Base-by-base conservation (phyloP, 2,329 filamentous ascomycete species). In the Periconia digitata region DNA sequence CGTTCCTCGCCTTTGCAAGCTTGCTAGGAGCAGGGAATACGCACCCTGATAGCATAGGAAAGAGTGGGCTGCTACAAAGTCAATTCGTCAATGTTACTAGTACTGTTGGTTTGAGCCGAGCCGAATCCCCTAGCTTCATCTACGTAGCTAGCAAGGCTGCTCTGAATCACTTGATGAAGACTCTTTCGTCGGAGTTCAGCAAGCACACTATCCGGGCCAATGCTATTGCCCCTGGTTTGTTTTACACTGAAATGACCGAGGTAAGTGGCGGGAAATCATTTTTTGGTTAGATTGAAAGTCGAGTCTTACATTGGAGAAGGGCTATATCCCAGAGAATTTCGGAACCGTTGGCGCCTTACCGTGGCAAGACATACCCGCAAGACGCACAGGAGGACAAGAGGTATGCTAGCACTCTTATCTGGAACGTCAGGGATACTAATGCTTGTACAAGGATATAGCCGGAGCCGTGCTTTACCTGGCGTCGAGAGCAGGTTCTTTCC, bases 101-200 rank as follows among this genome's bases (percentile, higher is more conserved):
- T 34, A 32, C 32, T 18, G 40, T 22, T 43, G 40, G 40, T 3
- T 17, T 43, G 7, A 17, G 17, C 40, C 22, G 40, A 29, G 13
- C 13, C 8, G 40, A 43, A 34, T 22, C 40, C 16, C 40, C 40
- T 17, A 43, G 40, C 23, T 43, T 32, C 20, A 17, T 43, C 7
- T 43, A 43, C 20, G 32, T 32, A 6, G 40, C 40, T 34, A 43
- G 40, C 24, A 43, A 43, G 17, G 40, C 40, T 5, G 40, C 20
- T 43, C 24, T 43, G 40, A 43, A 43, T 23, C 40, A 43, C 40
- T 43, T 43, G 23, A 43, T 23, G 5, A 43, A 43, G 22, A 32
- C 40, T 29, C 20, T 43, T 22, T 29, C 40, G 20, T 29, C 22
- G 8, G 40, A 43, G 40, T 43, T 8, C 20, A 23, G 22, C 22